phyloP scores from a whole-genome alignment of 2,329 filamentous ascomycete genomes.

The Beauveria scarabaeidicola region DNA sequence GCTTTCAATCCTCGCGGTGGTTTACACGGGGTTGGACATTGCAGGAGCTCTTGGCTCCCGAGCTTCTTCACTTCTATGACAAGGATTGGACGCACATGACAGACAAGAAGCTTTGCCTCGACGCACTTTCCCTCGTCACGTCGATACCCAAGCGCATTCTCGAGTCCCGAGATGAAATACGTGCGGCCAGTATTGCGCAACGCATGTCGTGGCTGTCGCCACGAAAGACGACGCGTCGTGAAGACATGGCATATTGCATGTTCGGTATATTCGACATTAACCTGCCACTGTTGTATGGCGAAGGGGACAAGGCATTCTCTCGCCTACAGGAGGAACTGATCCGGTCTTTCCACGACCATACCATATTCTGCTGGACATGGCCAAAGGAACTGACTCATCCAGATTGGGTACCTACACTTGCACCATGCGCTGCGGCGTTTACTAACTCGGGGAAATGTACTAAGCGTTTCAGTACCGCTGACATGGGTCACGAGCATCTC shows the following conservation, averaged over 20 bases:
- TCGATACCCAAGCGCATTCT: constrained; percentile 14
- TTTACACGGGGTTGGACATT: constrained; percentile 12
- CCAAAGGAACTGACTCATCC: not conserved
- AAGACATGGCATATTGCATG: constrained; percentile 20
- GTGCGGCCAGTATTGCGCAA: not conserved
- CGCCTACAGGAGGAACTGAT: constrained; percentile 16
- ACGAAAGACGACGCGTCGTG: constrained; percentile 15
- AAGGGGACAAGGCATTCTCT: constrained; percentile 14
- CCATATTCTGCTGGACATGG: not conserved
- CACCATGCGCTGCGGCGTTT: not conserved
- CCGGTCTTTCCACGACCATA: not conserved
- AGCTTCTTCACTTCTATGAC: constrained; percentile 17
- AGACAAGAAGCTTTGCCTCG: constrained; percentile 12
- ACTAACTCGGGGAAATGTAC: not conserved
- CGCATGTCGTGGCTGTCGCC: constrained; percentile 14
- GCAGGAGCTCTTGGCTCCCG: constrained; percentile 20
- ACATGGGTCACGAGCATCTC: too few relatives aligned
- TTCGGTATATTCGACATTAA: constrained; percentile 21
- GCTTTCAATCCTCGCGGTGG: constrained; percentile 15
- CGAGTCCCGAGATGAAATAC: not conserved
- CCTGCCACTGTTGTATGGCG: constrained; percentile 22
- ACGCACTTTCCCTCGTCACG: constrained; percentile 13
- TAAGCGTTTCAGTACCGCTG: not conserved
- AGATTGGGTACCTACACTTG: not conserved
- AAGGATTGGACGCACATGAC: constrained; percentile 16